Evolutionary conservation across 2,329 filamentous ascomycete species (phyloP).

Genomic region (Calonectria naviculata): DNA sequence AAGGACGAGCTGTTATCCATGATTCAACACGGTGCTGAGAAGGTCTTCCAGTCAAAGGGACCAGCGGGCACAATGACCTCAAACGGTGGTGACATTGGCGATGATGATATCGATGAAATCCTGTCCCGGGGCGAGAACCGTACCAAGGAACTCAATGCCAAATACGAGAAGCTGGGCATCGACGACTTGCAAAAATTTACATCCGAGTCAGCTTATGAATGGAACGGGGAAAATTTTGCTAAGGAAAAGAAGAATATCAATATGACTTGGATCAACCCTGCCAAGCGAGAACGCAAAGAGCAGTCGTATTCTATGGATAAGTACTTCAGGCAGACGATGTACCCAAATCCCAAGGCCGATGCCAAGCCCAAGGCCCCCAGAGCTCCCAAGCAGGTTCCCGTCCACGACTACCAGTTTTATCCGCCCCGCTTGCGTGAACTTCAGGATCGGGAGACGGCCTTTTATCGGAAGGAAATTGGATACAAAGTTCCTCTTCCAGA

Average conservation of each 20-base stretch:
- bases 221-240: conserved; percentile 98
- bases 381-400: conserved; percentile 89
- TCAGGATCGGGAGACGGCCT: conserved; percentile 96
- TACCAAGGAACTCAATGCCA: conserved; percentile 89
- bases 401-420: conserved; percentile 99
- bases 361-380: conserved; percentile 95
- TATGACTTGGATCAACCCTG: conserved; percentile 96
- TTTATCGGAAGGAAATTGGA: conserved; percentile 93
- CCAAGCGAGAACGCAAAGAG: conserved; percentile 98
- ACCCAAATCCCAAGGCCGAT: conserved; percentile 83
- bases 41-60: conserved; percentile 84
- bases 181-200: conserved; percentile 98
- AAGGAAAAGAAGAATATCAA: conserved; percentile 92
- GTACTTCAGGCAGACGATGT: conserved; percentile 93
- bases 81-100: conserved; percentile 73
- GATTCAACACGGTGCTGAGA: conserved; percentile 99
- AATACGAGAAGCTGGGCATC: conserved; percentile 96
- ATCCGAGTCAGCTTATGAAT: conserved; percentile 97
- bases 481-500: conserved; percentile 94
- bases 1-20: conserved; percentile 97
- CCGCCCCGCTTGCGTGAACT: conserved; percentile 85
- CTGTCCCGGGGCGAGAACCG: conserved; percentile 87
- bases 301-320: conserved; percentile 99
- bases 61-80: conserved; percentile 69
- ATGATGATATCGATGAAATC: conserved; percentile 92